Evolutionary conservation across 345 rosid species (phyloP).

Genomic region (Aquilaria yunnanensis): DNA sequence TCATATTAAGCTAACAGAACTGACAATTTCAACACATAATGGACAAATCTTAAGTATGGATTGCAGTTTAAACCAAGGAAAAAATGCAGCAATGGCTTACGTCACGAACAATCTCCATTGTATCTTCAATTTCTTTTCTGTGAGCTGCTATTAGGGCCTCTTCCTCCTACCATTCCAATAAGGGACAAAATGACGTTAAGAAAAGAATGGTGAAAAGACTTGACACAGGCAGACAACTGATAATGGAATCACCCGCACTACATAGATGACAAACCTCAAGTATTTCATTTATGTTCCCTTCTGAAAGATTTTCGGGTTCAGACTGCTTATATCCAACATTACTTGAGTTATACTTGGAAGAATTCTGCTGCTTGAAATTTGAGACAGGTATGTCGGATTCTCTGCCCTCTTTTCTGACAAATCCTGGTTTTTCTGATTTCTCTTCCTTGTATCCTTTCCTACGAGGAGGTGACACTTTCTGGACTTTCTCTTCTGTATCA

Average conservation of each 20-base stretch:
- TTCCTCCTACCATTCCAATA: conserved; percentile 51
- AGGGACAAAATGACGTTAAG: conserved; percentile 10
- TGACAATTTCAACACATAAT: no score
- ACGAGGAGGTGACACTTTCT: conserved; percentile 74
- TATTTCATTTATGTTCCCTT: conserved; percentile 69
- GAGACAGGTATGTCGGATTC: conserved; percentile 41
- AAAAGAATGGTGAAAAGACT: conserved; percentile 5
- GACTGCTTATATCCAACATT: conserved; percentile 35
- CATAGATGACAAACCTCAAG: conserved; percentile 55
- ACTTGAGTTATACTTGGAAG: conserved; percentile 32
- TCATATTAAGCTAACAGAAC: no score
- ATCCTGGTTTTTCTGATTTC: conserved; percentile 53
- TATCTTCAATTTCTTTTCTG: conserved; percentile 98
- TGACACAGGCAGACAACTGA: background rate
- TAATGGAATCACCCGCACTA: conserved; percentile 5
- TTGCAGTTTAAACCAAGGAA: background rate
- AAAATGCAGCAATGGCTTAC: conserved; percentile 31
- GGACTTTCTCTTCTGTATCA: conserved; percentile 74
- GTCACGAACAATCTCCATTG: conserved; percentile 97
- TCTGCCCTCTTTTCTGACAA: conserved; percentile 43
- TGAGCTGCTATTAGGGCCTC: conserved; percentile 89
- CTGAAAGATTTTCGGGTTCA: conserved; percentile 49
- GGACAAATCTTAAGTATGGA: no score
- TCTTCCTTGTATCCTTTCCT: conserved; percentile 76
- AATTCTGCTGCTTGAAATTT: conserved; percentile 34